Percentiles rank a stretch among this genome's conserved stretches.
phyloP scores from a whole-genome alignment of 1,139 yeast genomes.

The Hemisphaericaspora subhashii region DNA sequence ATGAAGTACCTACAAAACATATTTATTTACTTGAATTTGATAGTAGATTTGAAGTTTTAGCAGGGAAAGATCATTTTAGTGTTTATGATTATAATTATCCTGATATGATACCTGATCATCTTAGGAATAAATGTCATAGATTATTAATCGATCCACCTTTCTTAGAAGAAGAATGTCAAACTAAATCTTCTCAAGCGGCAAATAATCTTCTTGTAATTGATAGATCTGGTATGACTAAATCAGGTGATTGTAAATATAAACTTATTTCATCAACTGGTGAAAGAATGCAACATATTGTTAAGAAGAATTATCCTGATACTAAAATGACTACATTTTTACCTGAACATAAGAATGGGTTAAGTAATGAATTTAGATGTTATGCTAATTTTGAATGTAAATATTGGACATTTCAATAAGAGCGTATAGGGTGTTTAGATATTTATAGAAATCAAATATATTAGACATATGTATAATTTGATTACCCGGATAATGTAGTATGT shows the following conservation, averaged over 20 bases:
- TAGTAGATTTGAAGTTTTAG: conserved; percentile 68
- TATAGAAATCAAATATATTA: not conserved
- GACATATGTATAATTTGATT: not conserved
- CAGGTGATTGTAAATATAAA: conserved; percentile 48
- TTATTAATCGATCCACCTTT: conserved; percentile 89
- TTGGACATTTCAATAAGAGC: conserved; percentile 29
- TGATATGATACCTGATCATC: conserved; percentile 53
- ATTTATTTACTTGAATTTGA: conserved; percentile 80
- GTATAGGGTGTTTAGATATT: not conserved
- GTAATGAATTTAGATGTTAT: conserved; percentile 86
- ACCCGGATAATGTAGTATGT: conserved; percentile 3
- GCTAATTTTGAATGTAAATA: conserved; percentile 61
- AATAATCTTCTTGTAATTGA: conserved; percentile 52
- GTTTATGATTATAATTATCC: conserved; percentile 79
- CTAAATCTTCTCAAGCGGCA: conserved; percentile 71
- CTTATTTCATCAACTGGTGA: conserved; percentile 84
- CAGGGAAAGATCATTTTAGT: conserved; percentile 64
- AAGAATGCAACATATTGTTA: conserved; percentile 68
- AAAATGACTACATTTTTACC: conserved; percentile 68
- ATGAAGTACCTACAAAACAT: conserved; percentile 60
- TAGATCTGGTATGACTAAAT: conserved; percentile 30
- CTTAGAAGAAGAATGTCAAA: conserved; percentile 76
- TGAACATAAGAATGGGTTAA: conserved; percentile 79
- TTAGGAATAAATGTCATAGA: conserved; percentile 66
- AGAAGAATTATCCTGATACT: conserved; percentile 63